Evolutionary conservation across 2,329 filamentous ascomycete genomes (phyloP), one percentile per base, ranked within the genome.

Genomic region (Byssoonygena ceratinophila): DNA sequence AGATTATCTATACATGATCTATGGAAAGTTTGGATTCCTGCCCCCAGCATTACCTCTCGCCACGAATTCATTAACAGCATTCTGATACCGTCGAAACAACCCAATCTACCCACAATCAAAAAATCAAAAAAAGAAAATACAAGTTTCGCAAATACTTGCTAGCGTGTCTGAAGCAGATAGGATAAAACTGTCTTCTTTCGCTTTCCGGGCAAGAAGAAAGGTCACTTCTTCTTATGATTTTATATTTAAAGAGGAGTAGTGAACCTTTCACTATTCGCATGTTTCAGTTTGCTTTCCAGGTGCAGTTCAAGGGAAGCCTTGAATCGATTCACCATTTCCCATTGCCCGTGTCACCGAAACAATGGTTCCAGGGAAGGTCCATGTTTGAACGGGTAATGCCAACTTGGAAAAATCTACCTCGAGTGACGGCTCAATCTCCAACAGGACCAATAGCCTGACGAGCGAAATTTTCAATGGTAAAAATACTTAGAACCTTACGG

Each of bases 181-280:
- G 20, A 20, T 14, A 29, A 25, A 25, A 9, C 22, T 12, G 4
- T 22, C 47, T 40, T 51, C 12, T 36, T 49, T 49, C 8, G 20
- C 29, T 16, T 44, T 14, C 1, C 25, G 27, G 31, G 20, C 39
- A 34, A 51, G n/a, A 12, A n/a, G n/a, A n/a, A n/a, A 34, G 27
- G 39, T 45, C 48, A 18, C n/a, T 41, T 44, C 25, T 37, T 22
- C 27, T 36, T 45, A 14, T 45, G 18, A 44, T 41, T 22, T 50
- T 36, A 27, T 6, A 18, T 27, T 29, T 23, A 9, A 39, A 23
- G 22, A 39, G 39, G 40, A 45, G 40, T 51, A 51, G 48, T 45
- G 39, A 51, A 25, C 9, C 12, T 51, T 27, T 7, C 27, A 11
- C 39, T 51, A 51, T 22, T 44, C 39, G 4, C 18, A 6, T 41